A percentile compares a stretch with the other conserved stretches of the same genome.
Conservation (phyloP, 352 stramenopile genomes). For the Phytophthora podocarpi region DNA sequence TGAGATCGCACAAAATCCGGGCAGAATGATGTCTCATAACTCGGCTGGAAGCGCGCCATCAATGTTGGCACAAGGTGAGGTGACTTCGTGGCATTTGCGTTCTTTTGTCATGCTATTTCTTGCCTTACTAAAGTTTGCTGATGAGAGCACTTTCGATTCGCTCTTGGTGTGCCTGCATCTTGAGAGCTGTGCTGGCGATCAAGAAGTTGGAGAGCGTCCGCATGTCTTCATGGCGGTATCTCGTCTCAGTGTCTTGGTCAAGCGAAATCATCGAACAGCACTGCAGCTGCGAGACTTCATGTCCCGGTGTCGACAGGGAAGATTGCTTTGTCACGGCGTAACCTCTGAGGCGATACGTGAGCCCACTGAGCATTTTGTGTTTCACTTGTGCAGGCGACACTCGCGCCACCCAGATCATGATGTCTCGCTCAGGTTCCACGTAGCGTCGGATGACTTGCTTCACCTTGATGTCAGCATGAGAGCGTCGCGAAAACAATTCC, state of each 20-base stretch:
- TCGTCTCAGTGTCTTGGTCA: conserved; percentile 26
- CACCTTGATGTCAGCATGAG: conserved; percentile 26
- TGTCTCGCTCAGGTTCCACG: conserved; percentile 29
- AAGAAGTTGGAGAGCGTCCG: conserved; percentile 43
- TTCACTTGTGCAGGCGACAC: conserved; percentile 38
- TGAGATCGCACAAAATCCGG: no score
- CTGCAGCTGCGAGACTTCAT: conserved; percentile 32
- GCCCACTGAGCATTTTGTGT: conserved; percentile 19
- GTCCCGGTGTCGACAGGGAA: conserved; percentile 22
- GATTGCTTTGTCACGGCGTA: conserved; percentile 40
- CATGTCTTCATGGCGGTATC: conserved; percentile 25
- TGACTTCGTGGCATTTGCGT: no score
- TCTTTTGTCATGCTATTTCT: conserved; percentile 1
- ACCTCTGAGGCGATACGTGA: conserved; percentile 34
- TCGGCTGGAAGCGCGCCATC: no score
- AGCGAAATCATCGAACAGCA: conserved; percentile 35
- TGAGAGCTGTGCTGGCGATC: conserved; percentile 36
- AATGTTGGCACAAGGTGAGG: no score
- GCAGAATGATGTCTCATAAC: no score
- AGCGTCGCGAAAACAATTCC: conserved; percentile 14
- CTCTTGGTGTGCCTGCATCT: conserved; percentile 38
- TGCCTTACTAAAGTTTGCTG: background rate
- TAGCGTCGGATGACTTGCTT: conserved; percentile 36
- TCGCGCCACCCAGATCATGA: conserved; percentile 35
- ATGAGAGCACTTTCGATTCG: conserved; percentile 46